Evolutionary conservation across 1,284 basidiomycete genomes (phyloP), one percentile per base, ranked within the genome.

Genomic region (Melampsora larici-populina): DNA sequence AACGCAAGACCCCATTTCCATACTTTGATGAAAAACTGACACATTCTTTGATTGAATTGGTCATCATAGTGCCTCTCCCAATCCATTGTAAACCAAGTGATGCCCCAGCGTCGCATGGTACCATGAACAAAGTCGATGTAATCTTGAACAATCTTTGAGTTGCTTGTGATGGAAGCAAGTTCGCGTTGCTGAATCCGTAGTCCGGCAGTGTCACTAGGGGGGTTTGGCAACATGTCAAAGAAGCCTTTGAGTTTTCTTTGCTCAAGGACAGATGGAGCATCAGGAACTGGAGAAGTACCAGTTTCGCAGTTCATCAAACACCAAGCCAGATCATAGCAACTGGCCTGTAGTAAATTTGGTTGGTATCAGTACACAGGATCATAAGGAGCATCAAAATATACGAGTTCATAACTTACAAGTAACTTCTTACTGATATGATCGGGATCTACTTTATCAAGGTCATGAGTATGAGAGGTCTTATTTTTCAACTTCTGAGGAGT

Each of bases 1-100:
- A 13, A 46, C 18, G 33, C n/a, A 36, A 76, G 65, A 18, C 73
- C 73, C 73, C 73, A 76, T 60, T 69, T 76, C 73, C 73, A 76
- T 13, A 68, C 73, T 4, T 58, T 18, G n/a, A 76, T 2, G 26
- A 76, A 76, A 40, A 76, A 76, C 40, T 76, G 73, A 21, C 65
- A 60, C 65, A 68, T 68, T n/a, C 68, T 68, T 68, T 76, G 73
- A 43, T 76, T 76, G 55, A 68, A 76, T 11, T 33, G 48, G 55
- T 68, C 51, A 46, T 76, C 51, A 1, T n/a, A 68, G 31, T 67
- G 51, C 36, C 43, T 68, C 11, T 68, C 65, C 73, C 73, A 76
- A 49, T 76, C 73, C 64, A 76, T 68, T 11, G 73, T 76, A n/a
- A 76, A 76, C 13, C 49, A 33, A 8, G 17, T 5, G 18, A 76